These are phyloP conservation scores for Sindora glabra DNA, from an alignment of 306 rosid species.

Conservation along the genomic window DNA sequence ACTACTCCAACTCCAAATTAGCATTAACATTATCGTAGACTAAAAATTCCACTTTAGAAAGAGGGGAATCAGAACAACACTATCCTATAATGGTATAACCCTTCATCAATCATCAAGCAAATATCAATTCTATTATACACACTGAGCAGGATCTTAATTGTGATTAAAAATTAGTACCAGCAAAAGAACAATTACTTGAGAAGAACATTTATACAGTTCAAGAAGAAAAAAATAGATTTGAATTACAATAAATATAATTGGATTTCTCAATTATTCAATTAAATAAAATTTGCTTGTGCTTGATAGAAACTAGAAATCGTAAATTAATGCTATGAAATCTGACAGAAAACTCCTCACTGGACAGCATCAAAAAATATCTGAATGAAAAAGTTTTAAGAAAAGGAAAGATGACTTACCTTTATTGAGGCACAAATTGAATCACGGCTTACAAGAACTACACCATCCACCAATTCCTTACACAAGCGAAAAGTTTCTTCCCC, in stretches of 20 bases:
- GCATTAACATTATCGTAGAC: not conserved
- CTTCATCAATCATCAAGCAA: not conserved
- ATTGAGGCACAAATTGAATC: constrained; percentile 95
- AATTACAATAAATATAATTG: not conserved
- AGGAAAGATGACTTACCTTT: constrained; percentile 48
- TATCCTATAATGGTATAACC: too few species aligned
- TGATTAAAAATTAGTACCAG: not conserved
- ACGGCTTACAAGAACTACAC: constrained; percentile 82
- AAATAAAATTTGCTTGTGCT: not conserved
- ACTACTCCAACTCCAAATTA: not conserved
- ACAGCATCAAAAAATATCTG: not conserved
- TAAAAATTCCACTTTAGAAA: too few species aligned
- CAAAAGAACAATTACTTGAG: not conserved
- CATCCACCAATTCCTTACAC: constrained; percentile 82
- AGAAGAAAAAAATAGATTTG: not conserved
- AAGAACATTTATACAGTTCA: not conserved
- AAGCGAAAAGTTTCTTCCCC: constrained; percentile 89
- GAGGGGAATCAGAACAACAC: too few species aligned
- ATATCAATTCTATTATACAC: not conserved
- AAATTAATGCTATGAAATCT: too few species aligned
- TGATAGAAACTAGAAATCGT: too few species aligned
- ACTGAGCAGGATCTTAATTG: not conserved
- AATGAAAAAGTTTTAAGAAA: constrained; percentile 8
- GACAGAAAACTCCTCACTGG: not conserved
- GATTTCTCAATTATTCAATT: not conserved